Evolutionary conservation across 345 rosid genomes (phyloP), one percentile per base, ranked within the genome.

Genomic region (Hibiscus syriacus): DNA sequence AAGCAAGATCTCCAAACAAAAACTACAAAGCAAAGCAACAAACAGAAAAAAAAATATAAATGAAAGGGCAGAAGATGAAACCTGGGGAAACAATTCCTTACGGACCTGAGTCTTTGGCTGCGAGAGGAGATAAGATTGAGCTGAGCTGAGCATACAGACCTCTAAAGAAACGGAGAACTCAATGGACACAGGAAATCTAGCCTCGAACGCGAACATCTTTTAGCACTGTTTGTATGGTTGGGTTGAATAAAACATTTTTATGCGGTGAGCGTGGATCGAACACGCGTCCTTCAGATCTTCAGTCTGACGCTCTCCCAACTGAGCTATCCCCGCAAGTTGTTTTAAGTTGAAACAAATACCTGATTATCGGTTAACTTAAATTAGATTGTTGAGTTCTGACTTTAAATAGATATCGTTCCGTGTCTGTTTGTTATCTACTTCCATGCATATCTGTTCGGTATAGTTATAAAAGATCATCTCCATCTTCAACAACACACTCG

Each of bases 261-360:
- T 84, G 90, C 90, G 89, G 87, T 88, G 90, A 85, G 74, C 90
- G 85, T 87, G 92, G 90, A 85, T 83, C 84, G 88, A 87, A 87
- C 88, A 85, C 87, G 82, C 74, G 88, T 75, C 90, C 88, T 87
- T 80, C 84, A 85, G 87, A 86, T 88, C 90, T 86, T 88, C 89
- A 88, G 89, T 84, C 89, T 86, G 89, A 88, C 84, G 87, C 90
- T 86, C 90, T 82, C 87, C 87, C 89, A 84, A 86, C 94, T 84
- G 87, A 88, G 94, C 94, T 88, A 86, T 82, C 90, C 90, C 57
- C 57, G 57, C 57, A 19, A 5, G 0, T 1, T 2, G 39, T 1
- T 1, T 0, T 0, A 8, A 8, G 0, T 7, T 36, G 0, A 0
- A 7, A 36, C 9, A 36, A n/a, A n/a, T 36, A 8, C 1, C 6